Evolutionary conservation across 169 alveolate genomes (phyloP), one percentile per base, ranked within the genome.

Genomic region (Cyclospora cayetanensis): DNA sequence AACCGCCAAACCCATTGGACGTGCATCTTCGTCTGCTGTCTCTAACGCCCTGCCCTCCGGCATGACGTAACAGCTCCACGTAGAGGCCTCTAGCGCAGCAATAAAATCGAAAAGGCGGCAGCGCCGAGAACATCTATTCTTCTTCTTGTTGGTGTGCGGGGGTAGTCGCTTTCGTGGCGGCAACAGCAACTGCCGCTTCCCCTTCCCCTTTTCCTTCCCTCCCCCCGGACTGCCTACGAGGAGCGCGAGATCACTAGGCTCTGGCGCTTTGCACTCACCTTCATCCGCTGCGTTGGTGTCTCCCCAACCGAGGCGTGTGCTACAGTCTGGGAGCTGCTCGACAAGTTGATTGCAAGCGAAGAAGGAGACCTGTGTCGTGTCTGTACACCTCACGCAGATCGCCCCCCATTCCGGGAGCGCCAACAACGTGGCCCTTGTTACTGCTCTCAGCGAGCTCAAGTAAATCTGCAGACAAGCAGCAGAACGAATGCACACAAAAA

Each of bases 381-480:
- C 85, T 74, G 85, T 74, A 74, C 85, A 74, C 85, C 85, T 74
- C 65, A 74, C 85, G 85, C 63, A 74, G 11, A 74, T 25, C 2
- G 85, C 55, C 41, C 85, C 85, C 85, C 85, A 74, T 2, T 74
- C 55, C 9, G 29, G 5, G 29, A 74, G 85, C 12, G 85, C 65
- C 11, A 41, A 22, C 20, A 74, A 74, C 15, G 41, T 39, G 22
- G 52, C 63, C 37, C 85, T 37, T 37, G 65, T 74, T 74, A 63
- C 65, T 74, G 85, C 65, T 41, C 85, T 27, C 2, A 74, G n/a
- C 37, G 65, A 15, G 18, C 65, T 63, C 3, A 74, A 5, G 63
- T 74, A 74, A 22, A 74, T 41, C 85, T 74, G 85, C 85, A 74
- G n/a, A n/a, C n/a, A n/a, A n/a, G 85, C 85, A 74, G 63, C 85